Evolutionary conservation across 768 basidiomycete species (phyloP).

Genomic region (Rhodotorula sphaerocarpa): DNA sequence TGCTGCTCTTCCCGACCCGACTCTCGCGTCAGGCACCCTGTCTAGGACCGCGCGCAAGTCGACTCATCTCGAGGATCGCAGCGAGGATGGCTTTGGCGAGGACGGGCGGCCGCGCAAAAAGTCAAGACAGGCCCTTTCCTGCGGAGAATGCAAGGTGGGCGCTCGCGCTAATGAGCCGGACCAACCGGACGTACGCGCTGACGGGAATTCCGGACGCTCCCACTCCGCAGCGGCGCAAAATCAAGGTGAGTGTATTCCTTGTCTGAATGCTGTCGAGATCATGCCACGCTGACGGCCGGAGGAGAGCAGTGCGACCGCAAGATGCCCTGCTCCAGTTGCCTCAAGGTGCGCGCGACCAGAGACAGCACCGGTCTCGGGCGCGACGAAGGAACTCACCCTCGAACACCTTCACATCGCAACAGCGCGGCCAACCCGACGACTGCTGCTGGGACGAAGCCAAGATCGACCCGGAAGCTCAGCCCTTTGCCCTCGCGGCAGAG

Average conservation of each 20-base stretch:
- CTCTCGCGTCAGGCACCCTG: background rate
- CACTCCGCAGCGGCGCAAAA: conserved; percentile 11
- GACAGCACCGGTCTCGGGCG: too few species aligned
- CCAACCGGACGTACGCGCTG: too few species aligned
- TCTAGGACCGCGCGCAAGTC: conserved; percentile 2
- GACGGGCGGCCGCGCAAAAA: background rate
- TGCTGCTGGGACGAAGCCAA: conserved; percentile 36
- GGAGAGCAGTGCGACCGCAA: conserved; percentile 20
- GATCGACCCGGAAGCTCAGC: conserved; percentile 32
- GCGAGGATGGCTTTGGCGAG: background rate
- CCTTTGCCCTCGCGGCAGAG: conserved; percentile 27
- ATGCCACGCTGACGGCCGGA: too few species aligned
- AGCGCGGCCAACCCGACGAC: conserved; percentile 8
- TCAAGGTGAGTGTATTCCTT: too few species aligned
- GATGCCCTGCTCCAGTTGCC: conserved; percentile 23
- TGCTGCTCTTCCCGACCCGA: too few species aligned
- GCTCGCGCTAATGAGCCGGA: too few species aligned
- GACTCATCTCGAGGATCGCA: background rate
- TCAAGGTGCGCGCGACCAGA: too few species aligned
- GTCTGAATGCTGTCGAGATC: too few species aligned
- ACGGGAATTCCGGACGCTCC: too few species aligned
- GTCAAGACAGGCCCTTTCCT: conserved; percentile 13
- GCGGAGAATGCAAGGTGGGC: conserved; percentile 29
- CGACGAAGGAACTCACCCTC: background rate
- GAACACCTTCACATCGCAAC: background rate